A percentile compares a stretch with the other conserved stretches of the same genome.
phyloP scores from a whole-genome alignment of 2,329 filamentous ascomycete species.

The Ambrosiella xylebori region DNA sequence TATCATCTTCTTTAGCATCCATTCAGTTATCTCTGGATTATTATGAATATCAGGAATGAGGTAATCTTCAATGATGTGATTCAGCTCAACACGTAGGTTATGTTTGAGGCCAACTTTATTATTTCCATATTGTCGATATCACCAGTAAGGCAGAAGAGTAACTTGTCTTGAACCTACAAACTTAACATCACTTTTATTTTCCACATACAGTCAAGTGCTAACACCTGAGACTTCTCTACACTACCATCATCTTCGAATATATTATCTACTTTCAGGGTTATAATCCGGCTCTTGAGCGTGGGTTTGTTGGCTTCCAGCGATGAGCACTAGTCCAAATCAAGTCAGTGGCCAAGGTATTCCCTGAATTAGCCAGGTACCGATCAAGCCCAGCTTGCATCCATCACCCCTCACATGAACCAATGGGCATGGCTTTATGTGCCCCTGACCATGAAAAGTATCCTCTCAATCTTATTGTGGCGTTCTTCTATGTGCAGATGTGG shows the following conservation, averaged over 20 bases:
- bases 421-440: slow-evolving; percentile 1
- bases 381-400: background rate
- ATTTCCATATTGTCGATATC: no score
- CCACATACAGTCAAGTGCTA: no score
- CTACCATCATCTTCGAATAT: background rate
- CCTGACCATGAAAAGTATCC: slow-evolving; percentile 2
- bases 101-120: no score
- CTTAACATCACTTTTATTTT: no score
- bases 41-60: no score
- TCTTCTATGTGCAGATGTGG: background rate
- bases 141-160: no score
- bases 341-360: slow-evolving; percentile 1
- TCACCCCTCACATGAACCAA: background rate
- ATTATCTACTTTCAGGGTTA: background rate
- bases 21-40: no score
- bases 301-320: background rate
- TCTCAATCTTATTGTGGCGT: background rate
- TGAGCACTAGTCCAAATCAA: slow-evolving; percentile 4
- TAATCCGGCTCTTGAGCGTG: background rate
- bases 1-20: no score
- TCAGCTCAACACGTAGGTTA: no score
- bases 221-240: no score
- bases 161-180: no score
- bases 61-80: no score
- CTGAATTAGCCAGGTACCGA: slow-evolving; percentile 6